Evolutionary conservation across 495 filamentous ascomycete genomes (phyloP).

Genomic region (Hypoxylon subgilvum): DNA sequence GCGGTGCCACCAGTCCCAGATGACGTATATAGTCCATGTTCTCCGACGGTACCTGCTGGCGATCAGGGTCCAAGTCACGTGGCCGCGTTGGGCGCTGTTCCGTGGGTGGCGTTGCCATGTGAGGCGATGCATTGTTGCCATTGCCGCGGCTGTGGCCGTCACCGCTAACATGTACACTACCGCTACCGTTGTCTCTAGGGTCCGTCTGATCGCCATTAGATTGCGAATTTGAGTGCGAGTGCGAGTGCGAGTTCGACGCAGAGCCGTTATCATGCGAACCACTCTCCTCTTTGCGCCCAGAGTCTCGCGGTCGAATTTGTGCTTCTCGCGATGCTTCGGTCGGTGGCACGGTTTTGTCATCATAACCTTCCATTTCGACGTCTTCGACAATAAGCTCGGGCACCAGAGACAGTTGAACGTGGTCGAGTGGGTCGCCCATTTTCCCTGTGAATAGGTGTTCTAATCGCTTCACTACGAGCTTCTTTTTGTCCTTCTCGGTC

Average conservation of each 20-base stretch:
- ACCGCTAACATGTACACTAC: conserved; percentile 13
- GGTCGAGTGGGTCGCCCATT: conserved; percentile 45
- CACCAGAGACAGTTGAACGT: conserved; percentile 42
- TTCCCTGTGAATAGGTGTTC: conserved; percentile 83
- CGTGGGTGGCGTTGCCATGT: conserved; percentile 45
- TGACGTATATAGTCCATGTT: conserved; percentile 79
- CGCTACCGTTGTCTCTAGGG: conserved; percentile 47
- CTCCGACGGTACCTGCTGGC: conserved; percentile 68
- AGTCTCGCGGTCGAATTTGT: conserved; percentile 42
- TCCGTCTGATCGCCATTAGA: conserved; percentile 50
- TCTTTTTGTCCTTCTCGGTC: conserved; percentile 73
- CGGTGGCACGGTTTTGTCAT: conserved; percentile 27
- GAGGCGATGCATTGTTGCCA: conserved; percentile 49
- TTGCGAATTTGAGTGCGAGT: conserved; percentile 46
- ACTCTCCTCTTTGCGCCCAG: conserved; percentile 42
- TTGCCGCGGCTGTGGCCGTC: conserved; percentile 29
- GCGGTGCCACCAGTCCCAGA: conserved; percentile 65
- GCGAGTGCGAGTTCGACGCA: conserved; percentile 31
- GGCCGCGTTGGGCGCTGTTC: conserved; percentile 77
- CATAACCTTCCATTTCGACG: conserved; percentile 55
- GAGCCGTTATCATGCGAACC: conserved; percentile 39
- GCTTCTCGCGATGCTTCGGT: conserved; percentile 48
- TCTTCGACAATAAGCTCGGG: conserved; percentile 61
- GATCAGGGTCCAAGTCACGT: conserved; percentile 71
- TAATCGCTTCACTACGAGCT: conserved; percentile 69